Conservation (phyloP, 177 flowering plant genomes). For the Vitis hybrid region DNA sequence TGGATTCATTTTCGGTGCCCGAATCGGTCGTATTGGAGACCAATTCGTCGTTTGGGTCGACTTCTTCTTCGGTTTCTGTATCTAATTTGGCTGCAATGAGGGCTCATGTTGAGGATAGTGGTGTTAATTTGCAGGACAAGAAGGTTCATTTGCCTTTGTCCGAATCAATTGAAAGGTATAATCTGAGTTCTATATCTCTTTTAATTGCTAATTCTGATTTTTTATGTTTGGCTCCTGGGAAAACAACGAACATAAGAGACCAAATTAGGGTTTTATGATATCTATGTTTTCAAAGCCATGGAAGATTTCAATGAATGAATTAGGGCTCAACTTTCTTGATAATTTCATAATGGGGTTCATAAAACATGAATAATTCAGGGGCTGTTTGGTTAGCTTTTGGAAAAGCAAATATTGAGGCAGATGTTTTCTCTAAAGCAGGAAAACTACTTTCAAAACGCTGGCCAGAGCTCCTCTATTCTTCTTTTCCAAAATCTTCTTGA, state of each 20-base stretch:
- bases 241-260: neutral
- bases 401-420: no score
- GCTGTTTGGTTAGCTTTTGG: no score
- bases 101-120: slow-evolving; percentile 23
- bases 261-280: neutral
- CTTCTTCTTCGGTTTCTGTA: slow-evolving; percentile 45
- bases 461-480: neutral
- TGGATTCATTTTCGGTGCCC: slow-evolving; percentile 2
- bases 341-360: no score
- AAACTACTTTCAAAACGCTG: no score
- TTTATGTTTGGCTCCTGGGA: slow-evolving; percentile 2
- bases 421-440: no score
- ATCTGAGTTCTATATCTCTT: neutral
- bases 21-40: slow-evolving; percentile 54
- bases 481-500: neutral
- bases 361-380: no score
- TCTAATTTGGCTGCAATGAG: slow-evolving; percentile 39
- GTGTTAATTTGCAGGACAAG: slow-evolving; percentile 18
- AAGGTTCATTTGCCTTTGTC: slow-evolving; percentile 22
- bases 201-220: neutral
- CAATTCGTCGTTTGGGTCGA: slow-evolving; percentile 55
- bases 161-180: slow-evolving; percentile 31
- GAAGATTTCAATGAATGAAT: no score
- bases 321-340: no score
- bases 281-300: no score